A percentile compares a stretch with the other conserved stretches of the same genome.
These are phyloP conservation scores for Lyophyllum shimeji DNA, from an alignment of 768 basidiomycete genomes.

Conservation along the genomic window DNA sequence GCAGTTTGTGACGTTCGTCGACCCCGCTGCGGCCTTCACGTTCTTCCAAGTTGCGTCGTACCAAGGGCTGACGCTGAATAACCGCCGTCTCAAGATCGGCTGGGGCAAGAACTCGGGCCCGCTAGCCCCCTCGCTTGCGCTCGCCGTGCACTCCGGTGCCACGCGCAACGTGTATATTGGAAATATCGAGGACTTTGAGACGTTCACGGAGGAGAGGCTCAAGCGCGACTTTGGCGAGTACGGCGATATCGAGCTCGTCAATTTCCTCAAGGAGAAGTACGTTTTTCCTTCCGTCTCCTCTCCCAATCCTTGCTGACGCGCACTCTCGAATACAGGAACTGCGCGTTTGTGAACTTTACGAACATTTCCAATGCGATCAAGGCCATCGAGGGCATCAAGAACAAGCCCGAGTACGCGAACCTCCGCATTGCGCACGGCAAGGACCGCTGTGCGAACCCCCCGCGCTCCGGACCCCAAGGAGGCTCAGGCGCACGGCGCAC, in stretches of 20 bases:
- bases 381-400: conserved; percentile 95
- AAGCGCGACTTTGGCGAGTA: conserved; percentile 93
- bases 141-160: conserved; percentile 90
- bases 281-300: conserved; percentile 25
- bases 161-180: conserved; percentile 97
- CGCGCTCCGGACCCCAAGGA: conserved; percentile 79
- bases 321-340: conserved; percentile 57
- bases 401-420: conserved; percentile 85
- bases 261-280: conserved; percentile 92
- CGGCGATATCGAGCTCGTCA: conserved; percentile 96
- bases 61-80: conserved; percentile 89
- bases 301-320: background rate
- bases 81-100: conserved; percentile 92
- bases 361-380: conserved; percentile 96
- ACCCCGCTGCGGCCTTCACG: conserved; percentile 87
- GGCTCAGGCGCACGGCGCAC: conserved; percentile 49
- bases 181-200: conserved; percentile 93
- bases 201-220: conserved; percentile 85
- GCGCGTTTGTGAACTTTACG: conserved; percentile 95
- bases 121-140: conserved; percentile 75
- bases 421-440: conserved; percentile 94
- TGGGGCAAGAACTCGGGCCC: conserved; percentile 98
- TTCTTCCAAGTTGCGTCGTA: conserved; percentile 93
- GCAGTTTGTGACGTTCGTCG: conserved; percentile 95
- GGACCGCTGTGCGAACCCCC: conserved; percentile 93